Conservation (phyloP, 2,329 filamentous ascomycete genomes). For the Chaetomium olivaceum region DNA sequence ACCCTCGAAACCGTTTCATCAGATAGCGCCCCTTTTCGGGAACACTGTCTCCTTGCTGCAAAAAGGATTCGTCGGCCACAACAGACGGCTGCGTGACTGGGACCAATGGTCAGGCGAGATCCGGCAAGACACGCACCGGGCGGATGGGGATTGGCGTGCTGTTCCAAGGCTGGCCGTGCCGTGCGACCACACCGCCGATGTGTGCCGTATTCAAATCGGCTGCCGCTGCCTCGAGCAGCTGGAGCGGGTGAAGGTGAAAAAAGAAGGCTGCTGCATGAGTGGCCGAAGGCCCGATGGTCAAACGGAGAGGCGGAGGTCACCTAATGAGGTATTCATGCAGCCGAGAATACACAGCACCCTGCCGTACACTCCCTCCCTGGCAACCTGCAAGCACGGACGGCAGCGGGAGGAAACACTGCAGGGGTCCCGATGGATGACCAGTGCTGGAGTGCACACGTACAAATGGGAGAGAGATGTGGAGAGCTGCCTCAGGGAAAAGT, state of each 20-base stretch:
- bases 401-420: conserved; percentile 21
- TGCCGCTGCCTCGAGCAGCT: conserved; percentile 21
- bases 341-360: conserved; percentile 23
- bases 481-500: neutral
- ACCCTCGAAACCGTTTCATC: conserved; percentile 21
- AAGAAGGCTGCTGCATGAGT: conserved; percentile 24
- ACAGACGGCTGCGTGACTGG: conserved; percentile 26
- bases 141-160: conserved; percentile 31
- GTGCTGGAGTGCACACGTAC: neutral
- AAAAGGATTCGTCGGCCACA: conserved; percentile 30
- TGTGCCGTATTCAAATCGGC: conserved; percentile 21
- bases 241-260: conserved; percentile 9
- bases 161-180: conserved; percentile 27
- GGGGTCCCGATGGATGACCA: conserved; percentile 10
- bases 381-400: conserved; percentile 27
- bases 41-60: conserved; percentile 19
- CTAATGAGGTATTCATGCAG: conserved; percentile 33
- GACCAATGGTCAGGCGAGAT: conserved; percentile 33
- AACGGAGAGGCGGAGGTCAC: conserved; percentile 26
- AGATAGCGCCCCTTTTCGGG: conserved; percentile 23
- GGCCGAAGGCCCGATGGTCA: conserved; percentile 28
- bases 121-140: conserved; percentile 25
- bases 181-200: conserved; percentile 34
- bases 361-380: conserved; percentile 15
- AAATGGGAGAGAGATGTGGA: neutral